These are phyloP conservation scores for Globisporangium ultimum DNA, from an alignment of 352 stramenopile genomes.

Conservation along the genomic window DNA sequence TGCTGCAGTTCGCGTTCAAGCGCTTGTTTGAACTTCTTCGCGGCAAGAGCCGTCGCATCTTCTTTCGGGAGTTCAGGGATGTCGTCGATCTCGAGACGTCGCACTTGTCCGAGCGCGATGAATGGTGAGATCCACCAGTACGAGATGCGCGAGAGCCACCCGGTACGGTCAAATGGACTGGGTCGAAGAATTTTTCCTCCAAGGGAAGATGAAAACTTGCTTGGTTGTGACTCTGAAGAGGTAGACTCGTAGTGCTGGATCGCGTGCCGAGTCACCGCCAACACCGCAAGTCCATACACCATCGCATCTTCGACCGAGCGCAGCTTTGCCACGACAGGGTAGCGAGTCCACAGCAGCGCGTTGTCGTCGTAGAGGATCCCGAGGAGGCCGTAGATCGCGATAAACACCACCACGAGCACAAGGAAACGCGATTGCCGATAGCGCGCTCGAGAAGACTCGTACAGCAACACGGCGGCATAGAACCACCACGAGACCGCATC, in stretches of 20 bases:
- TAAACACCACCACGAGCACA: conserved; percentile 16
- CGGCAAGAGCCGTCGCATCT: conserved; percentile 49
- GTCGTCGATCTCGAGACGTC: conserved; percentile 59
- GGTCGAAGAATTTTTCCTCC: neutral
- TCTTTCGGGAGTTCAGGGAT: conserved; percentile 43
- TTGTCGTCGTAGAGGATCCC: neutral
- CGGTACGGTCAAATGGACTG: conserved; percentile 52
- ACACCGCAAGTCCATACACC: neutral
- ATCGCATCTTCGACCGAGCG: neutral
- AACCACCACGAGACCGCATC: conserved; percentile 16
- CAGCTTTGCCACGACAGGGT: neutral
- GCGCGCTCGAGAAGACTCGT: conserved; percentile 8
- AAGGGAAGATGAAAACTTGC: neutral
- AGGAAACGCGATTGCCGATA: neutral
- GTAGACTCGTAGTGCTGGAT: neutral
- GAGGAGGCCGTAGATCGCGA: conserved; percentile 14
- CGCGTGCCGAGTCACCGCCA: conserved; percentile 15
- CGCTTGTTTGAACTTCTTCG: conserved; percentile 35
- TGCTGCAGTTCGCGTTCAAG: conserved; percentile 32
- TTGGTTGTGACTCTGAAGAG: neutral
- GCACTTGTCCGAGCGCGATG: conserved; percentile 41
- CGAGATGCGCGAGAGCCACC: conserved; percentile 54
- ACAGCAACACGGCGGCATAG: conserved; percentile 12
- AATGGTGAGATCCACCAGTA: conserved; percentile 71
- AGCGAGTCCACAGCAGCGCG: neutral